These are phyloP conservation scores for Xylogone sp. DNA, from an alignment of 2,329 filamentous ascomycete species.

Conservation along the genomic window DNA sequence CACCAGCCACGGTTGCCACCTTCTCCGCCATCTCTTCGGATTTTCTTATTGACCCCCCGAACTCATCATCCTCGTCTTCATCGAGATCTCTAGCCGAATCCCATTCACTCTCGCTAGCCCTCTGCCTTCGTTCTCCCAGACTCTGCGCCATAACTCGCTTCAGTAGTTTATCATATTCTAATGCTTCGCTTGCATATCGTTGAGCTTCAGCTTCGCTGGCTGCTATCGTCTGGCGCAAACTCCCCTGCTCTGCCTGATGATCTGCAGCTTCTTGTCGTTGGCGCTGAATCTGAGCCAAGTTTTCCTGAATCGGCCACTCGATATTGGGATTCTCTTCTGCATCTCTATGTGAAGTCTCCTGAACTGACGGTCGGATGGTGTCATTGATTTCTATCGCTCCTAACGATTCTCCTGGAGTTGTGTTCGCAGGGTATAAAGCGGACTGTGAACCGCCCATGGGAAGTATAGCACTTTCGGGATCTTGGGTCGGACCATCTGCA, in stretches of 20 bases:
- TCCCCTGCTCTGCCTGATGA: conserved; percentile 28
- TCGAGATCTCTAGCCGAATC: conserved; percentile 10
- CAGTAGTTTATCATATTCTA: conserved; percentile 22
- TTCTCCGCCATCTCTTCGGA: conserved; percentile 20
- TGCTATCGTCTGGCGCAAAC: conserved; percentile 40
- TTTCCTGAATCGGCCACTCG: conserved; percentile 68
- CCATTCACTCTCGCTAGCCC: conserved; percentile 10
- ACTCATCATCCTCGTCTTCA: conserved; percentile 14
- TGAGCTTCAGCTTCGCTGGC: conserved; percentile 32
- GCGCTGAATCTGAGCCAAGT: conserved; percentile 53
- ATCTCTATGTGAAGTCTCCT: conserved; percentile 65
- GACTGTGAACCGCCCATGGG: conserved; percentile 8
- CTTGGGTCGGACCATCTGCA: conserved; percentile 10
- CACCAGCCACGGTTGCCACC: conserved; percentile 7
- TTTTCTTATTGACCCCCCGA: conserved; percentile 10
- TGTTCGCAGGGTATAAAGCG: conserved; percentile 5
- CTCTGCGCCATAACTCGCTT: conserved; percentile 9
- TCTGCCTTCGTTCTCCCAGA: conserved; percentile 8
- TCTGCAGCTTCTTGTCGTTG: conserved; percentile 18
- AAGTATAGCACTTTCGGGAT: conserved; percentile 12
- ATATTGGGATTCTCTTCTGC: conserved; percentile 63
- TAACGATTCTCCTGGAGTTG: conserved; percentile 10
- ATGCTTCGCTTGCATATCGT: conserved; percentile 36
- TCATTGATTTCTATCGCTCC: conserved; percentile 61
- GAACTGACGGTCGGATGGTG: conserved; percentile 65